Evolutionary conservation across 257 asterid genomes (phyloP).

Genomic region (Gardenia jasminoides): DNA sequence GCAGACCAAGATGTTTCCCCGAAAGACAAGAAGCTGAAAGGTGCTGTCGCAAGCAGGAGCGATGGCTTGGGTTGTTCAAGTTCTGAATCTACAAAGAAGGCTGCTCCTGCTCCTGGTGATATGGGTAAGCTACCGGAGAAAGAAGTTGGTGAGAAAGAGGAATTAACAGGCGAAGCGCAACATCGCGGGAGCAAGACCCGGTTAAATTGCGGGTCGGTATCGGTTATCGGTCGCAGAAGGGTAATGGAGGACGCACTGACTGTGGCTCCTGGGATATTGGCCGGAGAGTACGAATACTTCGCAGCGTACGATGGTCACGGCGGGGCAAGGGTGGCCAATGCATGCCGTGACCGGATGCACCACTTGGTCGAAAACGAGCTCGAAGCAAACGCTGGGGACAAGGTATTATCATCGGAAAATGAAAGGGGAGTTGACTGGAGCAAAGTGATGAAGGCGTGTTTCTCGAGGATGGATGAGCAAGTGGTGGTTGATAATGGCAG

Average conservation of each 20-base stretch:
- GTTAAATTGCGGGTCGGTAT: constrained; percentile 34
- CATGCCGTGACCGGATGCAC: constrained; percentile 48
- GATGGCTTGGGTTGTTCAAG: not conserved
- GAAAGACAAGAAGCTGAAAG: not conserved
- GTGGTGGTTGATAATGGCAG: constrained; percentile 5
- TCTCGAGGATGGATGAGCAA: constrained; percentile 43
- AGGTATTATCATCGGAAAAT: not conserved
- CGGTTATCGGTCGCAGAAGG: constrained; percentile 61
- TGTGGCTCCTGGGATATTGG: constrained; percentile 20
- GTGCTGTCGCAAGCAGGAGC: not conserved
- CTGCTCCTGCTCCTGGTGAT: not conserved
- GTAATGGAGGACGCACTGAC: constrained; percentile 55
- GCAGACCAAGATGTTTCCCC: not conserved
- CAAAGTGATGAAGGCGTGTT: constrained; percentile 37
- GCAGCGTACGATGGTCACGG: constrained; percentile 62
- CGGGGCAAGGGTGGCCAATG: constrained; percentile 39
- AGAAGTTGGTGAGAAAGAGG: not conserved
- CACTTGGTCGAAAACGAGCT: constrained; percentile 29
- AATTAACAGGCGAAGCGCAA: not conserved
- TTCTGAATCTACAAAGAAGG: not conserved
- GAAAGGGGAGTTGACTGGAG: constrained; percentile 34
- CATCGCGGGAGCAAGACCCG: not conserved
- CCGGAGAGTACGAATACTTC: constrained; percentile 41
- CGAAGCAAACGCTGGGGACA: not conserved
- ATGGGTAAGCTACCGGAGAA: too few species aligned